These are phyloP conservation scores for Kregervanrija pseudodelftensis DNA, from an alignment of 805 yeast species.

Conservation along the genomic window DNA sequence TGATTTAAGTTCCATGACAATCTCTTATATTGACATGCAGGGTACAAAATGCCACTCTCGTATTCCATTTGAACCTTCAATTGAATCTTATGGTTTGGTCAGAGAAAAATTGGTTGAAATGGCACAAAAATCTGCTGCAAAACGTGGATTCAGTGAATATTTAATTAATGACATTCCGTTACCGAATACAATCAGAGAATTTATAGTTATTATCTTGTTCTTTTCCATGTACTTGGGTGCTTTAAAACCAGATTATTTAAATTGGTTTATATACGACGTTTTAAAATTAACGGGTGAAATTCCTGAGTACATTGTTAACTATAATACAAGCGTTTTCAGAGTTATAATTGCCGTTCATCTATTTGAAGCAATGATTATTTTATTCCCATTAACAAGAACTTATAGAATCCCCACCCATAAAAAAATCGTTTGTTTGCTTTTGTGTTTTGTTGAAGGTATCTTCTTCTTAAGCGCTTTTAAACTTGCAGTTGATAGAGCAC, in stretches of 20 bases:
- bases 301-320: slow-evolving; percentile 5
- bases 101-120: slow-evolving; percentile 52
- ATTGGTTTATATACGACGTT: slow-evolving; percentile 3
- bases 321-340: slow-evolving; percentile 11
- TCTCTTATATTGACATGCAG: slow-evolving; percentile 29
- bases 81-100: slow-evolving; percentile 37
- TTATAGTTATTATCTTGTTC: slow-evolving; percentile 17
- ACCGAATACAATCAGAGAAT: slow-evolving; percentile 35
- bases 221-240: slow-evolving; percentile 4
- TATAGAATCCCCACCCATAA: slow-evolving; percentile 54
- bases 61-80: slow-evolving; percentile 47
- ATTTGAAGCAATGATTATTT: slow-evolving; percentile 38
- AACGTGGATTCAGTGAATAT: slow-evolving; percentile 51
- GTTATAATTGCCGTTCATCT: slow-evolving; percentile 37
- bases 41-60: slow-evolving; percentile 24
- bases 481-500: slow-evolving; percentile 7
- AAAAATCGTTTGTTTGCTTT: slow-evolving; percentile 44
- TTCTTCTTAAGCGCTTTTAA: slow-evolving; percentile 40
- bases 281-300: slow-evolving; percentile 6
- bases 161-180: slow-evolving; percentile 10
- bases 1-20: slow-evolving; percentile 35
- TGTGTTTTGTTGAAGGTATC: slow-evolving; percentile 58
- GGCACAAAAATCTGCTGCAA: slow-evolving; percentile 68
- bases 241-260: slow-evolving; percentile 6
- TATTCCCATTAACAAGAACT: slow-evolving; percentile 44